Percentiles rank a stretch among this genome's conserved stretches.
These are phyloP conservation scores for Aspergillus oerlinghausenensis DNA, from an alignment of 2,329 filamentous ascomycete genomes.

Conservation along the genomic window DNA sequence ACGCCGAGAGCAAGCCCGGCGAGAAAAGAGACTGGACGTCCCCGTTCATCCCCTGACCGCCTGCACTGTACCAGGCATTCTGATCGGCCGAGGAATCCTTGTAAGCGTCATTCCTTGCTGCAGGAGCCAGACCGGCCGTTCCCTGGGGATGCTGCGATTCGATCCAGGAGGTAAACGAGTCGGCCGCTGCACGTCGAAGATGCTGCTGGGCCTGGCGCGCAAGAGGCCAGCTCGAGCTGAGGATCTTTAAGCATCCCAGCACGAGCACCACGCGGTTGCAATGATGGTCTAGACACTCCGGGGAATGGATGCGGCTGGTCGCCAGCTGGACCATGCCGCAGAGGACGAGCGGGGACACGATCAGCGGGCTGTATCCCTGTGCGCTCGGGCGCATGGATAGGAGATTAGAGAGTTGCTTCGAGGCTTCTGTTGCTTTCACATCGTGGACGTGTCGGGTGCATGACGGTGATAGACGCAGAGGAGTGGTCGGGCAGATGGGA, in stretches of 20 bases:
- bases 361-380: slow-evolving; percentile 29
- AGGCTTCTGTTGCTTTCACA: slow-evolving; percentile 34
- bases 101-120: neutral
- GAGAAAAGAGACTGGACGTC: slow-evolving; percentile 24
- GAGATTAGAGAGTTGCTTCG: slow-evolving; percentile 27
- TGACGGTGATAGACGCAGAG: slow-evolving; percentile 26
- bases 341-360: slow-evolving; percentile 24
- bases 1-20: slow-evolving; percentile 22
- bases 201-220: slow-evolving; percentile 25
- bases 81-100: neutral
- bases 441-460: slow-evolving; percentile 31
- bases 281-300: slow-evolving; percentile 37
- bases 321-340: slow-evolving; percentile 34
- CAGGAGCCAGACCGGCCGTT: neutral
- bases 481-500: slow-evolving; percentile 22
- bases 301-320: slow-evolving; percentile 28
- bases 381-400: slow-evolving; percentile 30
- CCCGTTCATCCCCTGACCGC: slow-evolving; percentile 1
- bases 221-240: slow-evolving; percentile 27
- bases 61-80: neutral
- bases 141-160: slow-evolving; percentile 5
- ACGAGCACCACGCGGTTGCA: slow-evolving; percentile 34
- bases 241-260: slow-evolving; percentile 31
- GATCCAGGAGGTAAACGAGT: slow-evolving; percentile 13
- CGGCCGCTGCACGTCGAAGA: slow-evolving; percentile 24